Base-by-base conservation (phyloP, 148 eudicot genomes). In the Dianthus caryophyllus region DNA sequence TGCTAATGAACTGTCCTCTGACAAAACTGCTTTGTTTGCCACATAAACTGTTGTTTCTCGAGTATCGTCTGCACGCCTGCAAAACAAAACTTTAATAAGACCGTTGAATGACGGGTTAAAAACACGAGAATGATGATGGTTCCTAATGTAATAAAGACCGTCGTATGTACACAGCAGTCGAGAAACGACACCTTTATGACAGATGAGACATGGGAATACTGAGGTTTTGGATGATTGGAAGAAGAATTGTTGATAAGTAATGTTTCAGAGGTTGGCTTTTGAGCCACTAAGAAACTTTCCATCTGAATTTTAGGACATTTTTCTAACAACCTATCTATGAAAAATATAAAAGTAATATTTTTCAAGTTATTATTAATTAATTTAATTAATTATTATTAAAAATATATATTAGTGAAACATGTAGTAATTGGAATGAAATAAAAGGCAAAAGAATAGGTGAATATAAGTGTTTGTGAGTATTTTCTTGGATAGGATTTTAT, bases 1-100 rank as follows among this genome's bases (percentile, higher is more conserved):
- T 77, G 58, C 38, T 61, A 8, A 52, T 64, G 72, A 81, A 81
- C 73, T 81, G 84, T 24, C 89, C 89, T 65, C 81, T 76, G 39
- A 78, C 44, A 74, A 78, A 89, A 29, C 79, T 66, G 61, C 75
- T 77, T 27, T 75, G 72, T 66, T 78, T 88, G 7, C 79, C 73
- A 64, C 84, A 71, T n/a, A 79, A 52, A 49, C 52, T 15, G 47
- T 62, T 73, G 64, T 57, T 55, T 26, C 77, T 78, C 66, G 77
- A 61, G 74, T 61, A 58, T 6, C 38, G 57, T 76, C 44, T 80
- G 82, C 83, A 57, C 24, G 75, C 61, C 61, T 57, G 36, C 57
- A 25, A 57, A 54, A 22, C 22, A 16, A 48, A 67, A 0, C 52
- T 60, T 1, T 14, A 1, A 36, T 25, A 54, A 6, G 1, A 27